Conservation (phyloP, 225 moss, liverwort and hornwort species). For the Antitrichia curtipendula region DNA sequence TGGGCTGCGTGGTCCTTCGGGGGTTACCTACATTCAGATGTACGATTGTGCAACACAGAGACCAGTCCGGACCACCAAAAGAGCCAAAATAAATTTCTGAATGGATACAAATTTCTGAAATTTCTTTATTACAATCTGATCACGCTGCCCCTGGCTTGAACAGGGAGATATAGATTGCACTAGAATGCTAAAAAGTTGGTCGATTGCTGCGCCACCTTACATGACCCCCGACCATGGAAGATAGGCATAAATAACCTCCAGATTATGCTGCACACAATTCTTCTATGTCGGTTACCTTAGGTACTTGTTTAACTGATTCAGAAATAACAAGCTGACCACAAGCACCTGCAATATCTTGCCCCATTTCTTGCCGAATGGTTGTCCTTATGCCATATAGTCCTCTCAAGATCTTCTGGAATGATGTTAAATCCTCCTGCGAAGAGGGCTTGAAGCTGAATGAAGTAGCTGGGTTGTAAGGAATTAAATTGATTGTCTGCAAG, state of each 20-base stretch:
- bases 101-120: background rate
- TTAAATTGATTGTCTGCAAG: slow-evolving; percentile 78
- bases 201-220: background rate
- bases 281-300: slow-evolving; percentile 29
- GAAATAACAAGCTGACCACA: slow-evolving; percentile 84
- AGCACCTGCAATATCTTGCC: slow-evolving; percentile 89
- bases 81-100: background rate
- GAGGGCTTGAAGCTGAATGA: slow-evolving; percentile 61
- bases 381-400: slow-evolving; percentile 65
- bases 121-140: background rate
- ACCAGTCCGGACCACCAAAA: background rate
- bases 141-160: background rate
- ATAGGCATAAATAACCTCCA: background rate
- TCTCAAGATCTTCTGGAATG: slow-evolving; percentile 79
- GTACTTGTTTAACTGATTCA: slow-evolving; percentile 12
- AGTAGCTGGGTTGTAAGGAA: slow-evolving; percentile 85
- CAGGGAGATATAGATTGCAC: background rate
- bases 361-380: slow-evolving; percentile 94
- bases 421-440: slow-evolving; percentile 20
- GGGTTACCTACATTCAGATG: background rate
- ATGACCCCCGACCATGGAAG: background rate
- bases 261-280: slow-evolving; percentile 15
- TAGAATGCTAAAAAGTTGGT: background rate
- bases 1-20: background rate
- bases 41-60: background rate